A percentile compares a stretch with the other conserved stretches of the same genome.
Conservation (phyloP, 768 basidiomycete genomes). For the Paxillus involutus region DNA sequence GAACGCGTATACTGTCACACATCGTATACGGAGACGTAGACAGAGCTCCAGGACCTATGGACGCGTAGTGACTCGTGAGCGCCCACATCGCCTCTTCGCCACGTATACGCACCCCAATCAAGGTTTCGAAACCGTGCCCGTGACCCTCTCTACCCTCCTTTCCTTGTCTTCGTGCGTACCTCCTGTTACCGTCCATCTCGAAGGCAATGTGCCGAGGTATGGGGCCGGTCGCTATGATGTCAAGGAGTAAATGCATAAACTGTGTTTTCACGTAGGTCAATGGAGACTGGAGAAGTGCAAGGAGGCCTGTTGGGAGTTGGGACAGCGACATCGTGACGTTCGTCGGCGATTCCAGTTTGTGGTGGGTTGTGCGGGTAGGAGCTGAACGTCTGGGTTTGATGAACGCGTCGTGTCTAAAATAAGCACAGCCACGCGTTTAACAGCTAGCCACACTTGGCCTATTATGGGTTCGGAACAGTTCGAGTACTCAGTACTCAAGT, state of each 20-base stretch:
- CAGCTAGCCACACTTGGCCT: no score
- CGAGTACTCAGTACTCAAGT: no score
- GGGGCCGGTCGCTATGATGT: constrained; percentile 76
- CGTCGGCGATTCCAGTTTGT: not conserved
- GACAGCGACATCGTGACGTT: not conserved
- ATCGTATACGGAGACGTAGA: constrained; percentile 71
- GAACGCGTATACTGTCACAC: constrained; percentile 96
- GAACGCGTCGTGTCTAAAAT: no score
- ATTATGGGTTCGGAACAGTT: no score
- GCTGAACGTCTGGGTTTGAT: no score
- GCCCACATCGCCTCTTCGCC: not conserved
- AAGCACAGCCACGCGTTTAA: no score
- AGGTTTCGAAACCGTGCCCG: constrained; percentile 75
- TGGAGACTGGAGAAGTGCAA: constrained; percentile 8
- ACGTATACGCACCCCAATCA: constrained; percentile 65
- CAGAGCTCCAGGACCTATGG: constrained; percentile 83
- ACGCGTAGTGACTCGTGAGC: not conserved
- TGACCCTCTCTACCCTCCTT: constrained; percentile 79
- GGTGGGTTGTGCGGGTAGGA: not conserved
- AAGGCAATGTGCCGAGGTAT: constrained; percentile 90
- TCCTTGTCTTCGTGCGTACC: constrained; percentile 75
- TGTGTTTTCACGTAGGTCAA: constrained; percentile 22
- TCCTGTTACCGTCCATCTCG: constrained; percentile 96
- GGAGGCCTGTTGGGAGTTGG: not conserved
- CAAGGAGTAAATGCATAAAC: constrained; percentile 49